Evolutionary conservation across 2,329 filamentous ascomycete species (phyloP), one percentile per base, ranked within the genome.

Genomic region (Fusarium multiceps): DNA sequence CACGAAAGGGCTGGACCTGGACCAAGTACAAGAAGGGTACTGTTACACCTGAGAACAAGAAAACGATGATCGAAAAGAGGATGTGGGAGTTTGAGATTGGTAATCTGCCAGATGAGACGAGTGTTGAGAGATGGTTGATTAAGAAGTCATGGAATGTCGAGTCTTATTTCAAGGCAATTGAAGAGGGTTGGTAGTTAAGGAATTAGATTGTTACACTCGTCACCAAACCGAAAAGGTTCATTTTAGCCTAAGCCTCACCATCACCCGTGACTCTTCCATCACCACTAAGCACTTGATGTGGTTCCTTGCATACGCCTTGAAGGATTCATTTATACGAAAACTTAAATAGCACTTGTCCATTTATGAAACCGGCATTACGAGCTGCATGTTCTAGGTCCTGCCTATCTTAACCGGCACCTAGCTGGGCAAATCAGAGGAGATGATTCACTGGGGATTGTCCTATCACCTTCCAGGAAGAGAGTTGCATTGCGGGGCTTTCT

Each of bases 41-140:
- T 37, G 18, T 43, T 16, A 46, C 28, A 7, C 20, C 16, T 4
- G 28, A 55, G 42, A 47, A 47, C 4, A 30, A 48, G 12, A 60
- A 60, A 11, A 20, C 30, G 4, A 37, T 56, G n/a, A 23, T 60
- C n/a, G 57, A 60, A 27, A 45, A 42, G 51, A 27, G 43, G 4
- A 60, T 60, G 50, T 60, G 57, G 57, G 57, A 60, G 27, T 60
- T 60, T 41, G 57, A 60, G 34, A 60, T 60, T 43, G 57, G 57
- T 3, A 60, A 41, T 14, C 20, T 60, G 1, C 57, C 57, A 11
- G 57, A 56, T 10, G 13, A 60, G 14, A 32, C 57, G 8, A 60
- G 57, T 23, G 25, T 56, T n/a, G 57, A 60, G 43, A 37, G 51
- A 20, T 60, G 57, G 57, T 32, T 60, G 42, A 60, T 60, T 18